Base-by-base conservation (phyloP, 805 yeast genomes). In the Cyberlindnera japonica region DNA sequence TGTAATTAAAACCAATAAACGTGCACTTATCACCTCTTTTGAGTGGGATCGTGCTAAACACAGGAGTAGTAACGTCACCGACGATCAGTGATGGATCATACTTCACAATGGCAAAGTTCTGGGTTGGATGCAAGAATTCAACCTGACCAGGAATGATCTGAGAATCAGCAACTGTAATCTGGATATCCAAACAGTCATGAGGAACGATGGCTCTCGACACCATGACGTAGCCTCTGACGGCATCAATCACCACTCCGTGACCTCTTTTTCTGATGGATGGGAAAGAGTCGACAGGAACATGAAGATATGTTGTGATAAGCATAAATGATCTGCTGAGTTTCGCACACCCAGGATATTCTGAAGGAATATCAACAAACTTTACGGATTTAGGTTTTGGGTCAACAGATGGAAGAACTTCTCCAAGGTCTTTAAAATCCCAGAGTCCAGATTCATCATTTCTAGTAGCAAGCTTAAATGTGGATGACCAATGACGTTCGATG, bases 401-500 rank as follows among this genome's bases (percentile, higher is more conserved):
- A 6, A 67, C 55, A 2, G 87, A 74, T 3, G 82, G 79, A 18
- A 79, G 55, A 3, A 93, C 81, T 21, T 77, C 66, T 6, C 71
- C 76, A 7, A 77, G 55, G 29, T 68, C 68, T 16, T 61, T 55
- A 48, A 68, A 74, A 47, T 77, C 81, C 83, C 83, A 77, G 19
- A 75, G 49, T 15, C 83, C 83, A 1, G 79, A 69, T 17, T 43
- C 50, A 48, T 77, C 80, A 48, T 79, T 60, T 74, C 83, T 63
- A 65, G 83, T 51, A 3, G 93, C 93, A 35, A 82, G 51, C 50
- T 82, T 73, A 60, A 88, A 83, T 33, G 80, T 71, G 7, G 81
- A 72, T 41, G 74, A 69, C 96, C 96, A 89, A 63, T 87, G 95
- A 49, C 96, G 78, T 55, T 88, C 95, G 37, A 89, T 73, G 52